Base-by-base conservation (phyloP, 2,329 filamentous ascomycete genomes). In the Dryadomyces sulphureus region DNA sequence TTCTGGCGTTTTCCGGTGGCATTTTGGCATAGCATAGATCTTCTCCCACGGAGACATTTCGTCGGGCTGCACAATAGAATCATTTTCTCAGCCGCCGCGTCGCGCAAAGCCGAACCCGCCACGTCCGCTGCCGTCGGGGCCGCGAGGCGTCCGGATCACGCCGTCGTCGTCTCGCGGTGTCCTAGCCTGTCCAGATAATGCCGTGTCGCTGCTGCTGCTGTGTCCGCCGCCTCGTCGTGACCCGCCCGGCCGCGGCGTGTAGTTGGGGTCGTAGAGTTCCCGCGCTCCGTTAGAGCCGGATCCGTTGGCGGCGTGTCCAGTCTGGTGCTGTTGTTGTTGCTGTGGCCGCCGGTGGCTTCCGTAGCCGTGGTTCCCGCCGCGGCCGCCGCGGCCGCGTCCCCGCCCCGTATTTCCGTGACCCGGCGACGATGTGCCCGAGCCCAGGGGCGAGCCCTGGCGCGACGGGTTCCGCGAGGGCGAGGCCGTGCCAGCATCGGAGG, bases 191-290 rank as follows among this genome's bases (percentile, higher is more conserved):
- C 62, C 56, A 4, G 56, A 47, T 1, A n/a, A 36, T 7, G 41
- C 39, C 12, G 35, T 41, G 25, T 48, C 48, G 32, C 47, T 45
- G 25, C 43, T 27, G 22, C 45, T 46, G 17, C 32, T 43, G 22
- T 38, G 48, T 56, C 25, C 17, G n/a, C 21, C 32, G 24, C 35
- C 39, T 7, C 43, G 43, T 41, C 38, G 27, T 9, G 27, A 68
- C 27, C 63, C 70, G 21, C 73, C 77, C 0, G 80, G 76, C 55
- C 77, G 87, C 4, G 76, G 65, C 14, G 77, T 67, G 58, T 81
- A 86, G 32, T 73, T 77, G 0, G 87, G 86, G 55, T 94, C 87
- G 61, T 79, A 94, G 1, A 94, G 69, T 56, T 88, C 82, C 43
- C 73, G 70, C 12, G 64, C 54, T 30, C 54, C 53, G 16, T n/a